These are phyloP conservation scores for Trematosphaeria pertusa DNA, from an alignment of 2,329 filamentous ascomycete species.

Conservation along the genomic window DNA sequence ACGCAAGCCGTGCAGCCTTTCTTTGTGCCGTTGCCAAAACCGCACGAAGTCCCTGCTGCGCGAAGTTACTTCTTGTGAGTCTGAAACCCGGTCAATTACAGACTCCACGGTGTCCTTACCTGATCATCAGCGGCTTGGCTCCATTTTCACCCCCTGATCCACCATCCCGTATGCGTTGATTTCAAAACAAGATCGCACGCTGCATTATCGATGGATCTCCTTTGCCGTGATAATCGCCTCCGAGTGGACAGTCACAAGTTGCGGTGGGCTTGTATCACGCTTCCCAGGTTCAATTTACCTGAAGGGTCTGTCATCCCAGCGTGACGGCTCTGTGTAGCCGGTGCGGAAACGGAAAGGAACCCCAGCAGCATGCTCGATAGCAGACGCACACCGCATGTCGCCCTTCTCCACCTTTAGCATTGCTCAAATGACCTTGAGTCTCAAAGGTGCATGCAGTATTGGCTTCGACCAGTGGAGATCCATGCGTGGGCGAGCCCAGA, in stretches of 20 bases:
- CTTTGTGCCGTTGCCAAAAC: not conserved
- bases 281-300: constrained; percentile 12
- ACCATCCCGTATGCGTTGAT: no score
- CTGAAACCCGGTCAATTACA: constrained; percentile 11
- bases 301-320: constrained; percentile 21
- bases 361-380: constrained; percentile 6
- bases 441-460: constrained; percentile 13
- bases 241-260: constrained; percentile 3
- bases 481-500: constrained; percentile 1
- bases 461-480: constrained; percentile 13
- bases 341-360: constrained; percentile 25
- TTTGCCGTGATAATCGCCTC: constrained; percentile 7
- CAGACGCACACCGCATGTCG: constrained; percentile 9
- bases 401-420: constrained; percentile 13
- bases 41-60: not conserved
- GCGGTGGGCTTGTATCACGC: constrained; percentile 10
- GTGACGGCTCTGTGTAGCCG: constrained; percentile 30
- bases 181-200: not conserved
- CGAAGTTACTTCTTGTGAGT: constrained; percentile 1
- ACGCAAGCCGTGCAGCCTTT: not conserved
- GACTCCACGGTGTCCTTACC: not conserved
- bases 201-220: not conserved
- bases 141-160: no score
- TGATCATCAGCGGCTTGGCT: not conserved
- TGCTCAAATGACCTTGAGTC: constrained; percentile 21